phyloP scores from a whole-genome alignment of 495 filamentous ascomycete genomes.

The Cercophora newfieldiana region DNA sequence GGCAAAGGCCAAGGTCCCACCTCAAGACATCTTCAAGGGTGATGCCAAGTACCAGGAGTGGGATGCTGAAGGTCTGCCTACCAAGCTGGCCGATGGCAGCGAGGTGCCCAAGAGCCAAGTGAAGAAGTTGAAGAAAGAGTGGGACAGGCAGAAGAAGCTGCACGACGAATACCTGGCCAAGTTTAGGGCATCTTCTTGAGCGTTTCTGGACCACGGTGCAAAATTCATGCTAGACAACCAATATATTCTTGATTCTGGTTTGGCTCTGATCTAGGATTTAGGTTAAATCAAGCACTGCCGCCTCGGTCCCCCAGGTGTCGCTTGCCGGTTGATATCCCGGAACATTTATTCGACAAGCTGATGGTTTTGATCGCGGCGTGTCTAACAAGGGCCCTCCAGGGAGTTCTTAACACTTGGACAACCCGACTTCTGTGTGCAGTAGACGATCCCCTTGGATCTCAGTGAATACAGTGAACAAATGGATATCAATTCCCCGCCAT shows the following conservation, averaged over 20 bases:
- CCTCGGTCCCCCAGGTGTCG: too few species aligned
- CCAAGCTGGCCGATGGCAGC: constrained; percentile 68
- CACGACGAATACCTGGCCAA: constrained; percentile 60
- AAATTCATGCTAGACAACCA: too few species aligned
- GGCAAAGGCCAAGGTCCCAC: constrained; percentile 71
- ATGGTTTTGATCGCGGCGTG: too few species aligned
- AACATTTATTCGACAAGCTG: too few species aligned
- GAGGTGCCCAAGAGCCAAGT: constrained; percentile 76
- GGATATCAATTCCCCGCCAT: constrained; percentile 13
- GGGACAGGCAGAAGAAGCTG: constrained; percentile 87
- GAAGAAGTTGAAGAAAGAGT: constrained; percentile 89
- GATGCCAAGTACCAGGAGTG: constrained; percentile 73
- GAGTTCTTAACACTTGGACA: too few species aligned
- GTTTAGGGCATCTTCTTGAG: constrained; percentile 21
- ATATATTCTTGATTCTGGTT: too few species aligned
- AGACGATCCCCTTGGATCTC: not conserved
- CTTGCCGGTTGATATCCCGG: too few species aligned
- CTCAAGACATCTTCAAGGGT: constrained; percentile 69
- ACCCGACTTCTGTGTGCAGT: too few species aligned
- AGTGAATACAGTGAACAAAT: not conserved
- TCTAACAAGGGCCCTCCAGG: too few species aligned
- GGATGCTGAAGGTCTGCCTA: constrained; percentile 86
- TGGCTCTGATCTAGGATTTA: too few species aligned
- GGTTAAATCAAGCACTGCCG: too few species aligned
- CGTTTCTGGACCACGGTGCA: too few species aligned